Evolutionary conservation across 768 basidiomycete genomes (phyloP).

Genomic region (Cystobasidium onofrii): DNA sequence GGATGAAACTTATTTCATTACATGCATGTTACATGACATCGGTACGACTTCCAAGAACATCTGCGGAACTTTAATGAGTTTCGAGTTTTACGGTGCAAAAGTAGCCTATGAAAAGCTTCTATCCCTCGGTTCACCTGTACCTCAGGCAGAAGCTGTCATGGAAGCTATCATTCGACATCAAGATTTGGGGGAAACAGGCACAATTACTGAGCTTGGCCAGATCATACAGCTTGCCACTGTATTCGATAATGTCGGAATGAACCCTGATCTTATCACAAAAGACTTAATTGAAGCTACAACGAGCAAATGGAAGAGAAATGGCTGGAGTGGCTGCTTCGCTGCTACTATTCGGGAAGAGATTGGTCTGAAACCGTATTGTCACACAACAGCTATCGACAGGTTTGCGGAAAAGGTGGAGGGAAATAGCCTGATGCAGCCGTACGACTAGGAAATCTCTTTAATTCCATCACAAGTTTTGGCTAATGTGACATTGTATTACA

Average conservation of each 20-base stretch:
- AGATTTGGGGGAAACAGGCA: conserved; percentile 2
- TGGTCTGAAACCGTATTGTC: conserved; percentile 6
- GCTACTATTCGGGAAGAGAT: neutral
- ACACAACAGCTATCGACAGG: neutral
- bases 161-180: conserved; percentile 15
- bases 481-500: too few species aligned
- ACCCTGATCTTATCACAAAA: conserved; percentile 1
- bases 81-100: conserved; percentile 5
- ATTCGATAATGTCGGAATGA: conserved; percentile 9
- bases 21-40: conserved; percentile 7
- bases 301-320: neutral
- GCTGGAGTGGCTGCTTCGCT: conserved; percentile 5
- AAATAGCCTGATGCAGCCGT: neutral
- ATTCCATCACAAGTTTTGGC: too few species aligned
- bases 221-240: conserved; percentile 5
- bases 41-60: neutral
- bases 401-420: conserved; percentile 4
- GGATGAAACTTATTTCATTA: neutral
- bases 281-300: neutral
- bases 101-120: neutral
- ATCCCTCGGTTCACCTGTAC: neutral
- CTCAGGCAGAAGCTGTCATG: neutral
- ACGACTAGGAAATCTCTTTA: too few species aligned
- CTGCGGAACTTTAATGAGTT: neutral
- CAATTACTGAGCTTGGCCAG: neutral